Conservation (phyloP, 495 filamentous ascomycete genomes). For the Paragyromitra xinjiangensis region DNA sequence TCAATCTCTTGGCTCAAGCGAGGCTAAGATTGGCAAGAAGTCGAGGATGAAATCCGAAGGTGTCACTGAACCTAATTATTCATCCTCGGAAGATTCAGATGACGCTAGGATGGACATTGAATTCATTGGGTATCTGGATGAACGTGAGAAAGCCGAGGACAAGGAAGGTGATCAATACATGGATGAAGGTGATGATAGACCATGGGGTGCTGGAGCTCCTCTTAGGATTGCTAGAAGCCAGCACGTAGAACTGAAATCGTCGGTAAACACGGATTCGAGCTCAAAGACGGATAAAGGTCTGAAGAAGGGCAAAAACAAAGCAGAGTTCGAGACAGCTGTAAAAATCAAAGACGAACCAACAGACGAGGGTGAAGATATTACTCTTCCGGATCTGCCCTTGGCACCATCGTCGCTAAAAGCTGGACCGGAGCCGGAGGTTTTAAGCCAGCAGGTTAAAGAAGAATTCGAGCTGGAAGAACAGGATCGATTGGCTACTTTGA, state of each 20-base stretch:
- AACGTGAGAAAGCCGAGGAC: constrained; percentile 33
- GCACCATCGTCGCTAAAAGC: constrained; percentile 9
- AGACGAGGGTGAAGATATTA: constrained; percentile 31
- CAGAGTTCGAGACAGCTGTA: constrained; percentile 50
- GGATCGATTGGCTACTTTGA: constrained; percentile 50
- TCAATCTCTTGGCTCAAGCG: constrained; percentile 26
- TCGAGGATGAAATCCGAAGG: constrained; percentile 39
- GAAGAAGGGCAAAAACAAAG: constrained; percentile 48
- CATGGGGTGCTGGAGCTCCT: constrained; percentile 55
- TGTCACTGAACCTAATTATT: constrained; percentile 28
- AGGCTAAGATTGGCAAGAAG: constrained; percentile 21
- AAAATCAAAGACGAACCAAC: constrained; percentile 53
- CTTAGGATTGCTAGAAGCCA: constrained; percentile 53
- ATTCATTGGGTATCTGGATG: constrained; percentile 53
- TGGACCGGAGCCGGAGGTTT: constrained; percentile 13
- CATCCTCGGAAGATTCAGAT: constrained; percentile 54
- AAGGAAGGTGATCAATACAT: constrained; percentile 35
- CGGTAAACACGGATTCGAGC: constrained; percentile 56
- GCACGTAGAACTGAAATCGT: constrained; percentile 51
- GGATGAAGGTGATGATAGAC: constrained; percentile 30
- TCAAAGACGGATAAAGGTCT: constrained; percentile 49
- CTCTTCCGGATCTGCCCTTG: constrained; percentile 14
- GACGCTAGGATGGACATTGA: constrained; percentile 56
- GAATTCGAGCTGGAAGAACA: constrained; percentile 52
- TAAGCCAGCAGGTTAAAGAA: constrained; percentile 47